Evolutionary conservation across 345 rosid genomes (phyloP), one percentile per base, ranked within the genome.

Genomic region (Euclidium syriacum): DNA sequence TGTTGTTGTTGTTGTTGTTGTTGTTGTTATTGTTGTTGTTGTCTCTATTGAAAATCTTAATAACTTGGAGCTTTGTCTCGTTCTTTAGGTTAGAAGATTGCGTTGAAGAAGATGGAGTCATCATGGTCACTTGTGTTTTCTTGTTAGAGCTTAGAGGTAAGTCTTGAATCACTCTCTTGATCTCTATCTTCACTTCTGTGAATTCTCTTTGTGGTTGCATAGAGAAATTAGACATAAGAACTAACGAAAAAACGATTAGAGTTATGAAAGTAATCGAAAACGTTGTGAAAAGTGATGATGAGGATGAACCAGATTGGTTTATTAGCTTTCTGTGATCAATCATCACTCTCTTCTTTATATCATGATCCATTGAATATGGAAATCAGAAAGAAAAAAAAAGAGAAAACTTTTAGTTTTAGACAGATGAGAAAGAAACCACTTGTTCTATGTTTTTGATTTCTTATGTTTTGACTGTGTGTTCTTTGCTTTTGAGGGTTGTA

Each of bases 31-130:
- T n/a, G n/a, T n/a, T n/a, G n/a, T n/a, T n/a, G n/a, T n/a, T n/a
- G n/a, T n/a, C n/a, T n/a, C n/a, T n/a, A n/a, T n/a, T 72, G 52
- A 90, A 72, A 60, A 62, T 48, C 56, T 73, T 64, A 12, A 74
- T 41, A 2, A 71, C 75, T 0, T 65, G 81, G 25, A 81, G 71
- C 70, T 77, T 77, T n/a, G n/a, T n/a, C 25, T 79, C 73, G 19
- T 62, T 75, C 70, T 71, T 73, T 5, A 34, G 24, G 51, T 52
- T 63, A 0, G 85, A 79, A 40, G 81, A 78, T 12, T 52, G 25
- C 27, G 72, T 49, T 42, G 81, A 64, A n/a, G n/a, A n/a, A n/a
- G n/a, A n/a, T n/a, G n/a, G n/a, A 44, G 62, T 6, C 24, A 26
- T 14, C 67, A 16, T n/a, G n/a, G n/a, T 46, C 18, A 20, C 17